Base-by-base conservation (phyloP, 257 asterid genomes). In the Scutellaria baicalensis region DNA sequence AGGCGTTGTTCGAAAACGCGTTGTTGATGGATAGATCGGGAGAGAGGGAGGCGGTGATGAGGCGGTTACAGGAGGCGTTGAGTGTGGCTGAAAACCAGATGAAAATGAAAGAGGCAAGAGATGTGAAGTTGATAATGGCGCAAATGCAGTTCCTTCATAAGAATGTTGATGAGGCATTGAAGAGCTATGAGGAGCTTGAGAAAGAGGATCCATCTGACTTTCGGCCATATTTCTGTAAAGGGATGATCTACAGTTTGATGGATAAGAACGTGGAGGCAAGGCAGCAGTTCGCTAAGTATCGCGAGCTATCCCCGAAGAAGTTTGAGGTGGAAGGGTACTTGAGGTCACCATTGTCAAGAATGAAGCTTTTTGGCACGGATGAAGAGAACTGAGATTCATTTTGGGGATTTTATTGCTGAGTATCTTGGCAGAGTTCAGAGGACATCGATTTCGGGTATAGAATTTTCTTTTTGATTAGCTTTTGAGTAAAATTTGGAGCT, bases 191-290 rank as follows among this genome's bases (percentile, higher is more conserved):
- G 2, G 90, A 80, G 77, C 88, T 93, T 13, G 83, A 62, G 49
- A 82, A 64, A 56, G 97, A 93, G 78, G 97, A 88, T 62, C 92
- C 95, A 0, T 78, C 86, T 21, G 97, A 93, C 85, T 93, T 90
- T 64, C 82, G 97, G 75, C 95, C 98, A 0, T 88, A 84, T 69
- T 93, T 93, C 54, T 93, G 97, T 52, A 93, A 85, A 85, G 98
- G 98, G 54, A 80, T 90, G 95, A 86, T 92, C 13, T 90, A 66
- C 67, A 88, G 90, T 66, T 79, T 90, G 77, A 77, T 86, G 74
- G 93, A 86, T 70, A 86, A 67, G 76, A 82, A 90, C 59, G 77
- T 58, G 42, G 97, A 92, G 79, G 97, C 96, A 9, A 76, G 81
- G 76, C 89, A 86, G 75, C 89, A 88, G 75, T 92, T 90, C 44